Conservation (phyloP, 441 rosid genomes). For the Hura crepitans region DNA sequence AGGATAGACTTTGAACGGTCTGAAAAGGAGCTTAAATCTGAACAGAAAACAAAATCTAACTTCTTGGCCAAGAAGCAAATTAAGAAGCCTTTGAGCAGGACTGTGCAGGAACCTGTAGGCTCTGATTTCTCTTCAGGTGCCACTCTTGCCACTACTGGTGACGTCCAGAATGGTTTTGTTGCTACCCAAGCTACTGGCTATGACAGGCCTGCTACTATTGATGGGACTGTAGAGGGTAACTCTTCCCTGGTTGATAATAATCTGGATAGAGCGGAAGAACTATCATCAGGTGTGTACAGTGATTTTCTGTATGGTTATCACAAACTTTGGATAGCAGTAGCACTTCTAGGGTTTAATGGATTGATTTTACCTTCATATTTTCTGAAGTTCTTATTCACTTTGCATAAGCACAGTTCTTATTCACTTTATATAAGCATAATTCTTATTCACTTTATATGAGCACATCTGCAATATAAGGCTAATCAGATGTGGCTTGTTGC, state of each 20-base stretch:
- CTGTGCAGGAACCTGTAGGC: constrained; percentile 43
- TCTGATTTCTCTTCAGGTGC: constrained; percentile 48
- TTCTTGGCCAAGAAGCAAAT: constrained; percentile 48
- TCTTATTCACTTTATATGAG: background rate
- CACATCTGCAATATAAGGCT: background rate
- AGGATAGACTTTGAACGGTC: constrained; percentile 50
- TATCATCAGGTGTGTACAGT: constrained; percentile 46
- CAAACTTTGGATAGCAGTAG: constrained; percentile 2
- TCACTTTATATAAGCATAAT: too few species aligned
- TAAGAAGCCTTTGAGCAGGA: constrained; percentile 42
- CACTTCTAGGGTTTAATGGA: background rate
- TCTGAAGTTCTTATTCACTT: background rate
- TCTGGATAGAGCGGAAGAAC: constrained; percentile 63
- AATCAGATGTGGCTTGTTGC: background rate
- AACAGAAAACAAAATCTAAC: constrained; percentile 47
- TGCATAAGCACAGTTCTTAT: background rate
- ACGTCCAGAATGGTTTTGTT: constrained; percentile 39
- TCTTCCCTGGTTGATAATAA: constrained; percentile 38
- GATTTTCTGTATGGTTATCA: background rate
- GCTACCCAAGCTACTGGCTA: constrained; percentile 38
- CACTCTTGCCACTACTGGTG: constrained; percentile 45
- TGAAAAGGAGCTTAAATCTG: constrained; percentile 55
- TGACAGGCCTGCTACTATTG: constrained; percentile 47
- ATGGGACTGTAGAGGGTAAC: constrained; percentile 44
- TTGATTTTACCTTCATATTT: background rate